phyloP scores from a whole-genome alignment of 805 yeast genomes.

The Ogataea pignaliae region DNA sequence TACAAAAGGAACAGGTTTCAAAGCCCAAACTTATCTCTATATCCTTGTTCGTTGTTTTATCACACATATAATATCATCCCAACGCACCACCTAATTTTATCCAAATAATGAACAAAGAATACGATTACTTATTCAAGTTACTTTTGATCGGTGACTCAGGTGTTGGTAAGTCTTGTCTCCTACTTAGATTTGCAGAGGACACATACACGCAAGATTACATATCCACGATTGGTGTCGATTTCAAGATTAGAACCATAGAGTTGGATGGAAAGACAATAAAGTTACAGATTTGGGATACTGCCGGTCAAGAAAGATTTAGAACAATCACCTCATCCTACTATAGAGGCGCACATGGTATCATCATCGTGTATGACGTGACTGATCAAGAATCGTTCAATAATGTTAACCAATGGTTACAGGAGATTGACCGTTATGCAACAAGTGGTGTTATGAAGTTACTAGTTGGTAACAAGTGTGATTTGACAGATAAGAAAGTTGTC shows the following conservation, averaged over 20 bases:
- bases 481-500: constrained; percentile 89
- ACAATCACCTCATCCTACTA: constrained; percentile 96
- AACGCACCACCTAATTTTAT: background rate
- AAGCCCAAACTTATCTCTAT: too few species aligned
- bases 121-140: constrained; percentile 95
- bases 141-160: constrained; percentile 97
- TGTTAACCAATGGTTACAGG: constrained; percentile 98
- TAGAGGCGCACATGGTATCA: constrained; percentile 98
- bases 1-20: too few species aligned
- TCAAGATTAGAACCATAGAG: constrained; percentile 83
- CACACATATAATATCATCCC: background rate
- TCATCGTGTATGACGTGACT: constrained; percentile 95
- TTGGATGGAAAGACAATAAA: constrained; percentile 96
- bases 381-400: constrained; percentile 95
- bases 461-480: constrained; percentile 95
- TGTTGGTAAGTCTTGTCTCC: constrained; percentile 94
- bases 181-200: constrained; percentile 94
- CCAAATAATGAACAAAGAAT: constrained; percentile 75
- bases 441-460: constrained; percentile 94
- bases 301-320: constrained; percentile 97
- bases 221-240: constrained; percentile 97
- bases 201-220: constrained; percentile 96
- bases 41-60: background rate
- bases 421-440: constrained; percentile 96
- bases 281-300: constrained; percentile 99